Evolutionary conservation across 2,329 filamentous ascomycete species (phyloP).

Genomic region (Diplodia corticola): DNA sequence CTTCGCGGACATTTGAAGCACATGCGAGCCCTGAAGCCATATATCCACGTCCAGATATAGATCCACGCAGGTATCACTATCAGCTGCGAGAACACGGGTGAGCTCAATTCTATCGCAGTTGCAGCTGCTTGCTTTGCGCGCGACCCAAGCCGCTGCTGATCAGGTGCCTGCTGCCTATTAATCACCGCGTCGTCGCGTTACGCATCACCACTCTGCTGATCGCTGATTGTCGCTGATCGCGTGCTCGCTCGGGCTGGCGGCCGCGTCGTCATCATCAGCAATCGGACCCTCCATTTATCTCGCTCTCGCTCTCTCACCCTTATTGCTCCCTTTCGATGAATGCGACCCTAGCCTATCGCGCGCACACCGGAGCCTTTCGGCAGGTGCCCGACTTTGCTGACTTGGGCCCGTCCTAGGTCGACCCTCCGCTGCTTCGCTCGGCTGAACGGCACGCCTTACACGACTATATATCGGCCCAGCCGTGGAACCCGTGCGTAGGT

Average conservation of each 20-base stretch:
- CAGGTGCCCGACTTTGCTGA: background rate
- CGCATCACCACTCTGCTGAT: background rate
- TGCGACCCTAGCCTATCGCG: too few species aligned
- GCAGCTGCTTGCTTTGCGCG: background rate
- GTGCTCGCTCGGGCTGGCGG: background rate
- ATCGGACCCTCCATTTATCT: background rate
- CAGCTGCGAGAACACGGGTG: too few species aligned
- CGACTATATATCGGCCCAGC: background rate
- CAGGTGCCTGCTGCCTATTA: background rate
- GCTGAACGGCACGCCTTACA: background rate
- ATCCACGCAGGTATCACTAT: too few species aligned
- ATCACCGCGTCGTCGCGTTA: background rate
- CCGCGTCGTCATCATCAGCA: background rate
- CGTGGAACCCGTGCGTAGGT: background rate
- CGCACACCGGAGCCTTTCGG: background rate
- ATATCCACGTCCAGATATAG: too few species aligned
- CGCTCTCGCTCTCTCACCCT: background rate
- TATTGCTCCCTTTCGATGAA: background rate
- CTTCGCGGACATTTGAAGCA: too few species aligned
- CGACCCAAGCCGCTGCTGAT: background rate
- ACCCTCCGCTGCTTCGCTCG: background rate
- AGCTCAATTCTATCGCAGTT: too few species aligned
- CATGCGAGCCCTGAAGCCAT: too few species aligned
- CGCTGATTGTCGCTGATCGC: background rate
- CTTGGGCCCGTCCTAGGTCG: background rate